A percentile compares a stretch with the other conserved stretches of the same genome.
These are phyloP conservation scores for Xerocomellus chrysenteron DNA, from an alignment of 768 basidiomycete genomes.

Conservation along the genomic window DNA sequence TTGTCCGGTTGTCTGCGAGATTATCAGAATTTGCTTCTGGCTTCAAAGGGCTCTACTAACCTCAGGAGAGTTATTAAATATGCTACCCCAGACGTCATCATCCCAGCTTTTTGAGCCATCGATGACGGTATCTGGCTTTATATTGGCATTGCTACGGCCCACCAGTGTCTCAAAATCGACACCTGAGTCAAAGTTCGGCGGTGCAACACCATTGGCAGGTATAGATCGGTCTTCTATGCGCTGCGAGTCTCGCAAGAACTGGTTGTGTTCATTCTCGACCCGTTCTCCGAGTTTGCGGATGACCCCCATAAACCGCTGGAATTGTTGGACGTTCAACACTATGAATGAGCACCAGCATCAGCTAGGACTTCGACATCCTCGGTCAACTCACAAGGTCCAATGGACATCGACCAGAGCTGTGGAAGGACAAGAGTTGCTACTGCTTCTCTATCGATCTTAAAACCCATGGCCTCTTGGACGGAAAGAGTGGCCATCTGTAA, in stretches of 20 bases:
- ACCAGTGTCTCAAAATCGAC: conserved; percentile 90
- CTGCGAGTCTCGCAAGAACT: conserved; percentile 91
- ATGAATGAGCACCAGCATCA: conserved; percentile 4
- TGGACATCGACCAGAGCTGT: conserved; percentile 96
- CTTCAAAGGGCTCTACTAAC: conserved; percentile 8
- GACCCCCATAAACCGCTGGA: conserved; percentile 87
- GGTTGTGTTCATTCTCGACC: conserved; percentile 90
- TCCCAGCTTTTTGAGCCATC: conserved; percentile 58
- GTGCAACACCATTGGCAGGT: conserved; percentile 41
- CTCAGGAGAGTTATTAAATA: conserved; percentile 49
- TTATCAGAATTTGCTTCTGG: conserved; percentile 1
- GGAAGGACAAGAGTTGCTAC: conserved; percentile 86
- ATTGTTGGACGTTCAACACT: conserved; percentile 86
- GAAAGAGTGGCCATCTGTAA: conserved; percentile 78
- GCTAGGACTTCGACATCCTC: neutral
- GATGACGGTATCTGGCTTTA: conserved; percentile 44
- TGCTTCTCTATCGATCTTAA: conserved; percentile 90
- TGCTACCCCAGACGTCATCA: conserved; percentile 84
- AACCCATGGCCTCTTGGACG: conserved; percentile 96
- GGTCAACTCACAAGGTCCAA: conserved; percentile 75
- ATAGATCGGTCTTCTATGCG: conserved; percentile 79
- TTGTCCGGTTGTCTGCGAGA: conserved; percentile 15
- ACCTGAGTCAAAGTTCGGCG: conserved; percentile 41
- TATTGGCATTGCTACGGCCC: conserved; percentile 49
- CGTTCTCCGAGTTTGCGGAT: conserved; percentile 77